A percentile compares a stretch with the other conserved stretches of the same genome.
These are phyloP conservation scores for Tetrapisispora taiwanensis DNA, from an alignment of 805 yeast genomes.

Conservation along the genomic window DNA sequence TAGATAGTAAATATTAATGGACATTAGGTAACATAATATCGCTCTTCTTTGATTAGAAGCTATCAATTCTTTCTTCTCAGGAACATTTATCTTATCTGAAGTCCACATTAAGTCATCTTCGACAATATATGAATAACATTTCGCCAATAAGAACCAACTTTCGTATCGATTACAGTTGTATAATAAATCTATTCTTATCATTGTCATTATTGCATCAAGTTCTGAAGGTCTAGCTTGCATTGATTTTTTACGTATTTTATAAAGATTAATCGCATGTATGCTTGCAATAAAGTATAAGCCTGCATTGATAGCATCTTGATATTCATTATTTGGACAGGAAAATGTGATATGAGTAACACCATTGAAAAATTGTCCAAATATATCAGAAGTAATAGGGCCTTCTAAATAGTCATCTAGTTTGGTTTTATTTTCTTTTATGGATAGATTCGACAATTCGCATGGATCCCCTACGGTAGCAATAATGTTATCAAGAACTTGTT, in stretches of 20 bases:
- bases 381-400: neutral
- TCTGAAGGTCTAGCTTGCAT: constrained; percentile 79
- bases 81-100: constrained; percentile 62
- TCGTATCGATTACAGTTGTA: constrained; percentile 64
- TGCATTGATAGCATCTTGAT: constrained; percentile 50
- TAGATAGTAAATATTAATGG: constrained; percentile 23
- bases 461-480: constrained; percentile 67
- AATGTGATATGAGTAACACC: constrained; percentile 36
- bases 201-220: constrained; percentile 58
- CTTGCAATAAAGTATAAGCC: constrained; percentile 41
- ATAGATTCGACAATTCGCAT: constrained; percentile 32
- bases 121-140: constrained; percentile 63
- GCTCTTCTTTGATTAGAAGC: constrained; percentile 61
- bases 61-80: constrained; percentile 50
- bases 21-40: constrained; percentile 65
- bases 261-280: constrained; percentile 24
- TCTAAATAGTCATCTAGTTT: constrained; percentile 36
- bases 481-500: constrained; percentile 58
- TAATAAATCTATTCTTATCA: constrained; percentile 55
- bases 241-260: constrained; percentile 56
- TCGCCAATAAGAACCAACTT: constrained; percentile 79
- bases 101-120: constrained; percentile 93
- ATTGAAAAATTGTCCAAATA: constrained; percentile 34
- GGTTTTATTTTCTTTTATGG: constrained; percentile 38
- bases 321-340: constrained; percentile 25